Base-by-base conservation (phyloP, 2,329 filamentous ascomycete species). In the Fusarium sp. region DNA sequence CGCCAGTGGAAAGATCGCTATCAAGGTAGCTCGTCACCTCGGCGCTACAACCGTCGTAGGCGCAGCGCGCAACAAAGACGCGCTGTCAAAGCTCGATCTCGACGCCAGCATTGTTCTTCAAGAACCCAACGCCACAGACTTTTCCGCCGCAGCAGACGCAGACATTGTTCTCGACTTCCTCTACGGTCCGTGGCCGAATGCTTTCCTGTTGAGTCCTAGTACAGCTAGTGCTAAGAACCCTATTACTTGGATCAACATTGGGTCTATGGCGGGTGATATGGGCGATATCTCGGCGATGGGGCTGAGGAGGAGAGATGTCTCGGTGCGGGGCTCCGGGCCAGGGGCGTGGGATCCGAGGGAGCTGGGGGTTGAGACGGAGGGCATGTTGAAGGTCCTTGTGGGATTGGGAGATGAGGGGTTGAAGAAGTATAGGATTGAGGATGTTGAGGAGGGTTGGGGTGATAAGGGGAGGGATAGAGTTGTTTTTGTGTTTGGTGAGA, bases 141-240 rank as follows among this genome's bases (percentile, higher is more conserved):
- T 86, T 67, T 82, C 82, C 5, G 76, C 78, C 14, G 79, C 85
- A 0, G 83, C 81, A 4, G 82, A 84, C 39, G 84, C 84, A 37
- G 87, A 90, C 67, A 82, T 90, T 6, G 82, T 90, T 7, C 79
- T 90, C 3, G 88, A 90, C 73, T 90, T 89, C 73, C 79, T 90
- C 12, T 89, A 87, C 77, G 88, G 88, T 1, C 79, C 82, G 1
- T 80, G 84, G 21, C 78, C 83, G 0, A 72, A 81, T 16, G 82
- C 83, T 10, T 77, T 86, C 15, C 79, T 89, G 12, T 73, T 77
- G 10, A 82, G 81, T 7, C 74, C 88, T 23, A 80, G 78, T 39
- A 80, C 82, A 4, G 77, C 76, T 35, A 16, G n/a, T 25, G 74
- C 70, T 3, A 76, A 52, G 54, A 82, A 80, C n/a, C 81, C 84